Evolutionary conservation across 306 rosid species (phyloP), one percentile per base, ranked within the genome.

Genomic region (Luffa aegyptiaca): DNA sequence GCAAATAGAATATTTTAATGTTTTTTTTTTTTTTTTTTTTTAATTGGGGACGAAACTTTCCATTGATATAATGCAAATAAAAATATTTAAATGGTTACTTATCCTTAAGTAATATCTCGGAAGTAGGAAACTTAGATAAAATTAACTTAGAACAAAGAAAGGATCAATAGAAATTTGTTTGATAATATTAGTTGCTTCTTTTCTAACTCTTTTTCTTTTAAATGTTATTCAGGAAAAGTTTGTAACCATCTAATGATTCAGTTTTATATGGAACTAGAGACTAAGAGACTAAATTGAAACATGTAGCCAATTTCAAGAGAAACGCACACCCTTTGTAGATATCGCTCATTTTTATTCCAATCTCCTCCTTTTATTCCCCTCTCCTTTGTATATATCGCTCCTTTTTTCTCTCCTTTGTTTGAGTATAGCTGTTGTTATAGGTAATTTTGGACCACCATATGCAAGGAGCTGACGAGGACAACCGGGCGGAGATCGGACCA

Each of bases 271-370:
- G 42, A 61, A 75, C 17, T 4, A 21, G 9, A 31, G 42, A 35
- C 20, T 63, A 73, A 71, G 48, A 36, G 76, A 78, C 11, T 65
- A 75, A 18, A 73, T 37, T 82, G 90, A 88, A 84, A 53, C 35
- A 61, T 57, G 58, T 41, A 10, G 58, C 37, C 44, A 59, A 68
- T 68, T 68, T 68, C 45, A 49, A 49, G 81, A 66, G 69, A 86
- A 91, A 95, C 97, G 91, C 97, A 95, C 97, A 95, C 99, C 99
- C 99, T n/a, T n/a, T n/a, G n/a, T n/a, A n/a, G n/a, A n/a, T n/a
- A n/a, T n/a, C n/a, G n/a, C n/a, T n/a, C n/a, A n/a, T n/a, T n/a
- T n/a, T n/a, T n/a, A n/a, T n/a, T n/a, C n/a, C n/a, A n/a, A n/a
- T n/a, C n/a, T n/a, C n/a, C n/a, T n/a, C n/a, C n/a, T n/a, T n/a